Evolutionary conservation across 257 asterid species (phyloP), one percentile per base, ranked within the genome.

Genomic region (Gentiana macrophylla): DNA sequence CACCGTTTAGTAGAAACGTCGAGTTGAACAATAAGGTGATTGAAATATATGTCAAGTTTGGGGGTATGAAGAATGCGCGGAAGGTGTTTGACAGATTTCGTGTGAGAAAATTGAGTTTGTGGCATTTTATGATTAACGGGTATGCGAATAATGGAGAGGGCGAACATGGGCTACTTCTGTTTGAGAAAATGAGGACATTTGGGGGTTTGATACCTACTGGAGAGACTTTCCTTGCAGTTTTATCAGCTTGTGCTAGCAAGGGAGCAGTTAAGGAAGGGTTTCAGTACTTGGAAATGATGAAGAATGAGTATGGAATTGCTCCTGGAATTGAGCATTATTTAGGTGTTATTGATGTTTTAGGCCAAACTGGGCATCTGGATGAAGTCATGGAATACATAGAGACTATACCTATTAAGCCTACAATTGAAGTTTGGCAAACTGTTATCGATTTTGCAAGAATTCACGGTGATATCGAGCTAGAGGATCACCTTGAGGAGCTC

Each of bases 401-500:
- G 55, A 47, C 50, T 45, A 65, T 76, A 56, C 69, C 81, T 13
- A 55, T 72, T 55, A 73, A 76, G 47, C 73, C 81, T 4, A 71
- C 63, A 6, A n/a, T 12, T 37, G 67, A 72, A 56, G 57, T 76
- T 62, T 76, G 81, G 78, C 71, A 76, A 54, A 61, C 53, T 1
- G 24, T 72, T 4, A 5, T 56, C 57, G 60, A 53, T 49, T 69
- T 65, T 32, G 71, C 76, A 3, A 62, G 62, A 51, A 60, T 72
- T 32, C 76, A 76, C 41, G 81, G 81, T 34, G 65, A 76, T 38
- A 50, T 76, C 13, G 78, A 76, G 53, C 76, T 72, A 59, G 78
- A 76, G 65, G 74, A 76, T 62, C 73, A 13, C 2, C 59, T 61
- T 8, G 73, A 51, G 57, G 78, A 76, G 71, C 44, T 76, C 35